A percentile compares a stretch with the other conserved stretches of the same genome.
Conservation (phyloP, 495 filamentous ascomycete genomes). For the Aspergillus cristatus region DNA sequence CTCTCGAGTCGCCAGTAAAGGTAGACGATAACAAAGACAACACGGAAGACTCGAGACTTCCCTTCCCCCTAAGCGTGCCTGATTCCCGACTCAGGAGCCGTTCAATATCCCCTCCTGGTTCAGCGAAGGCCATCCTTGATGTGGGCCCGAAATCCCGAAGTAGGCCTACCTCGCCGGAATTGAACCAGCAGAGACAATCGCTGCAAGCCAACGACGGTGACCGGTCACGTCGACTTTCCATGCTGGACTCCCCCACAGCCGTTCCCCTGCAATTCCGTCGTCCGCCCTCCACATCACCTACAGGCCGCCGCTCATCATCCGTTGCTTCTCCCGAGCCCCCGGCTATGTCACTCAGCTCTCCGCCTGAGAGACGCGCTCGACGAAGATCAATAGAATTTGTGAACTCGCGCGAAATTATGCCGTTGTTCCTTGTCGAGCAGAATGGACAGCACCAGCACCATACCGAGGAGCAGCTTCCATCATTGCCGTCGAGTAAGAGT, state of each 20-base stretch:
- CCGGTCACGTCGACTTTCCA: constrained; percentile 20
- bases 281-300: constrained; percentile 35
- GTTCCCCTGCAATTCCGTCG: constrained; percentile 42
- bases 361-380: constrained; percentile 26
- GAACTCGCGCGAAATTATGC: constrained; percentile 37
- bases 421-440: constrained; percentile 41
- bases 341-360: constrained; percentile 18
- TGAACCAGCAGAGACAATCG: constrained; percentile 5
- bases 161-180: constrained; percentile 29
- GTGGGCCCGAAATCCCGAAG: constrained; percentile 25
- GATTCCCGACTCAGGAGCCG: constrained; percentile 23
- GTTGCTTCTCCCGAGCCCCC: constrained; percentile 14
- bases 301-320: constrained; percentile 26
- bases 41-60: too few species aligned
- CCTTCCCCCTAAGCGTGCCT: too few species aligned
- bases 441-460: constrained; percentile 14
- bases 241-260: constrained; percentile 39
- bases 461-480: constrained; percentile 32
- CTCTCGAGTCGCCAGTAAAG: too few species aligned
- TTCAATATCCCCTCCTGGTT: constrained; percentile 25
- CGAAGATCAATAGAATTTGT: constrained; percentile 40
- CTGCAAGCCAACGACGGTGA: constrained; percentile 4
- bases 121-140: constrained; percentile 26
- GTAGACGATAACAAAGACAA: too few species aligned
- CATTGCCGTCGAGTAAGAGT: constrained; percentile 41